These are phyloP conservation scores for Fusarium sarcochroum DNA, from an alignment of 2,329 filamentous ascomycete genomes.

Conservation along the genomic window DNA sequence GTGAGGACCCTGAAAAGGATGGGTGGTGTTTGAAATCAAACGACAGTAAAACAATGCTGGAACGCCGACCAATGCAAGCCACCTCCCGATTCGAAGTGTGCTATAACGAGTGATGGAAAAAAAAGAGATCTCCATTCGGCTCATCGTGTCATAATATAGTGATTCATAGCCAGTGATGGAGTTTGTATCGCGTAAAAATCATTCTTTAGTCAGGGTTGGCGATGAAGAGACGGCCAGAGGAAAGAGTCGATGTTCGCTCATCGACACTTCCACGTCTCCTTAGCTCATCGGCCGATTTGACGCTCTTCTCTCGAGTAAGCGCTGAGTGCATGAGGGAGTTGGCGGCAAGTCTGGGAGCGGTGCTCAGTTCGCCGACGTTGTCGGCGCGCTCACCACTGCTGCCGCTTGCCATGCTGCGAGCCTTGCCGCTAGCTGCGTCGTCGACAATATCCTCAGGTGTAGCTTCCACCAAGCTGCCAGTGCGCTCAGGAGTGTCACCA, in stretches of 20 bases:
- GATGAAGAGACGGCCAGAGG: conserved; percentile 81
- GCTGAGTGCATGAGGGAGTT: conserved; percentile 72
- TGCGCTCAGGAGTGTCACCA: conserved; percentile 68
- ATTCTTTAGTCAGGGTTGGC: conserved; percentile 80
- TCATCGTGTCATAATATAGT: conserved; percentile 34
- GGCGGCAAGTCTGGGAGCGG: conserved; percentile 65
- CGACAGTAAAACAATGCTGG: conserved; percentile 44
- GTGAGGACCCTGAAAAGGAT: conserved; percentile 47
- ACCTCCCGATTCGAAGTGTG: conserved; percentile 31
- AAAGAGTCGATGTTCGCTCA: conserved; percentile 83
- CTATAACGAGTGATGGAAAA: conserved; percentile 42
- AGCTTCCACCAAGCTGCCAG: conserved; percentile 65
- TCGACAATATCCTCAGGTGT: conserved; percentile 54
- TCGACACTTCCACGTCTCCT: conserved; percentile 85
- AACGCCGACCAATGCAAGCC: conserved; percentile 49
- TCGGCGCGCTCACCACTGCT: conserved; percentile 74
- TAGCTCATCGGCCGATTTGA: conserved; percentile 79
- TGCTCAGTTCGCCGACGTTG: conserved; percentile 68
- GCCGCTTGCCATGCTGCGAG: conserved; percentile 67
- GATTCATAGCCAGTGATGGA: conserved; percentile 17
- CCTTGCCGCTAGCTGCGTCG: conserved; percentile 62
- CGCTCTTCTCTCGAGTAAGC: conserved; percentile 74
- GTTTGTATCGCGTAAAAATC: conserved; percentile 11
- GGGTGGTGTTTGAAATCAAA: conserved; percentile 37
- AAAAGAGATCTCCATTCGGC: conserved; percentile 27